Base-by-base conservation (phyloP, 2,329 filamentous ascomycete species). In the Talaromyces funiculosus region DNA sequence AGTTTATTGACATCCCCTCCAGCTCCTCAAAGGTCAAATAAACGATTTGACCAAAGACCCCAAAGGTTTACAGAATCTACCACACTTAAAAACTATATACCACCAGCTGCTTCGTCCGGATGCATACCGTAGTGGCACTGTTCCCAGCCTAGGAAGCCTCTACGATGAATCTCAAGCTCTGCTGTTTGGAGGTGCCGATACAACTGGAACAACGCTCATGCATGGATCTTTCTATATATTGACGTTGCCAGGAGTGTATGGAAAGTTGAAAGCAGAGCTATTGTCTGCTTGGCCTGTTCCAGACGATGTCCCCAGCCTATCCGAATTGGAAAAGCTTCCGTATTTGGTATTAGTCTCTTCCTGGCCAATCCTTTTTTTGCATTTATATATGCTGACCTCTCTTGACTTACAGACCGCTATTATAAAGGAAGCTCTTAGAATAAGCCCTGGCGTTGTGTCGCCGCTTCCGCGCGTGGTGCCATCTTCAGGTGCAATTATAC, bases 341-440 rank as follows among this genome's bases (percentile, higher is more conserved):
- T 71, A 69, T 45, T 63, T 75, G 29, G 65, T 67, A 47, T 37
- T 14, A 22, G 26, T 53, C 3, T 1, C n/a, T n/a, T n/a, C n/a
- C n/a, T n/a, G n/a, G n/a, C n/a, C n/a, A n/a, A n/a, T n/a, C n/a
- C n/a, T n/a, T n/a, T n/a, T n/a, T n/a, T n/a, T n/a, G n/a, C n/a
- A n/a, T n/a, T n/a, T n/a, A n/a, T n/a, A n/a, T n/a, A n/a, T n/a
- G 29, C 16, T 47, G 18, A 42, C 14, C n/a, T 10, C 40, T 20
- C 20, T 37, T 14, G n/a, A n/a, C 49, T n/a, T 2, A 12, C 18
- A 67, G 62, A 73, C 65, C 1, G 75, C 71, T 0, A 71, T 77
- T 16, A 74, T 76, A 62, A 78, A 76, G 57, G 75, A 79, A 62
- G 68, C 70, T 1, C 64, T 78, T 14, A 69, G 78, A 22, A 62